Evolutionary conservation across 345 rosid genomes (phyloP), one percentile per base, ranked within the genome.

Genomic region (Abelmoschus esculentus): DNA sequence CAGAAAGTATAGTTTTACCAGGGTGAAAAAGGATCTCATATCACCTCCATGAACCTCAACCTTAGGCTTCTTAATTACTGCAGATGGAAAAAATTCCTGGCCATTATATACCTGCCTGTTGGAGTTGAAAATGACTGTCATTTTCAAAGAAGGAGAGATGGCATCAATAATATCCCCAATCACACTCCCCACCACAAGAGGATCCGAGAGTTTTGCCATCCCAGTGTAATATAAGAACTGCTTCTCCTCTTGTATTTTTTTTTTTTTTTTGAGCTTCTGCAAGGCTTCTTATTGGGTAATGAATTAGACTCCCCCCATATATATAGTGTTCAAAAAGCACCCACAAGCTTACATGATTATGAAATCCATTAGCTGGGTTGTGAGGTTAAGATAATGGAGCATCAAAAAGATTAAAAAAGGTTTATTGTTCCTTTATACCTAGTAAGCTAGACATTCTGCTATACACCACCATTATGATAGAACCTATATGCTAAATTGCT

Each of bases 11-110:
- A 3, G 18, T 36, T 14, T 65, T 86, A 93, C 98, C 96, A 93
- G 89, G 15, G 98, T 93, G 84, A 89, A 93, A 74, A 93, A 90
- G 31, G 96, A 86, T 75, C 97, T 86, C 91, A 93, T 75, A 59
- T 93, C 98, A 66, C 87, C 92, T 0, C 95, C 97, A 69, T 80
- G 88, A 28, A 93, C 97, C 55, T 86, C 92, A 79, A 91, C 98
- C 76, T 85, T 88, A 55, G 98, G 98, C 76, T 84, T 93, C 22
- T 65, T 50, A 72, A 87, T 82, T 6, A 93, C 87, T 0, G 73
- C 72, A 17, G 97, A 93, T 40, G 97, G 98, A 74, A 82, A 87
- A 0, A 86, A 80, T 70, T 93, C 98, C 75, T 89, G 97, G 18
- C 98, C 97, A 83, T 93, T 93, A 68, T 78, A 88, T 44, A 93